Conservation (phyloP, 371 early-diverging fungal species). For the Rozella allomycis region DNA sequence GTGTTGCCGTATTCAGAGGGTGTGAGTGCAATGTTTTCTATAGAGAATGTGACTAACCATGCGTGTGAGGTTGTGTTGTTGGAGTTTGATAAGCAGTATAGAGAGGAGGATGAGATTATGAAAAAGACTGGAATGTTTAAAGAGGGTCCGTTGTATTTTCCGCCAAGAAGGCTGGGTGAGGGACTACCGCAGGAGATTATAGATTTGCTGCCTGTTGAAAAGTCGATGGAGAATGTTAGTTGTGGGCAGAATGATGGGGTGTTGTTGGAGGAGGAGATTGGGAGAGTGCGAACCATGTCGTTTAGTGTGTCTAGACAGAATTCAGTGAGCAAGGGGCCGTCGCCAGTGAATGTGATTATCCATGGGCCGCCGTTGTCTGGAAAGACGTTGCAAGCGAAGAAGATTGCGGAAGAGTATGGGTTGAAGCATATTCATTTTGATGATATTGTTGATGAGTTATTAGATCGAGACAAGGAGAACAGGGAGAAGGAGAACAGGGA, state of each 20-base stretch:
- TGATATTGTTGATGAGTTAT: constrained; percentile 9
- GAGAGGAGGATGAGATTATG: constrained; percentile 21
- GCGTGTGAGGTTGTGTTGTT: constrained; percentile 21
- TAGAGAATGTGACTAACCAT: constrained; percentile 17
- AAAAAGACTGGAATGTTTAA: constrained; percentile 10
- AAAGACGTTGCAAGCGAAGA: constrained; percentile 14
- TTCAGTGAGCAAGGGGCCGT: constrained; percentile 2
- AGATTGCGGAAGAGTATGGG: constrained; percentile 5
- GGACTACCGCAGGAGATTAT: constrained; percentile 10
- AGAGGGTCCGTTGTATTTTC: constrained; percentile 10
- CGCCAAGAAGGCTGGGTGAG: constrained; percentile 17
- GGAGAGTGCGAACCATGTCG: constrained; percentile 11
- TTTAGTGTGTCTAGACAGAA: neutral
- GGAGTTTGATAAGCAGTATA: constrained; percentile 25
- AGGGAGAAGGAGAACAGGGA: too few species aligned
- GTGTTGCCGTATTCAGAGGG: constrained; percentile 26
- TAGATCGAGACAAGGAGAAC: too few species aligned
- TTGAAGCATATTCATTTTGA: constrained; percentile 14
- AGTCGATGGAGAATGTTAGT: neutral
- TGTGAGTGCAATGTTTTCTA: constrained; percentile 11
- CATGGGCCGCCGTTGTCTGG: constrained; percentile 35
- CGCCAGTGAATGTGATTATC: constrained; percentile 9
- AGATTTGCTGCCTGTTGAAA: constrained; percentile 1
- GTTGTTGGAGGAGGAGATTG: constrained; percentile 5
- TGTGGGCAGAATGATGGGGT: neutral